Evolutionary conservation across 441 rosid species (phyloP), one percentile per base, ranked within the genome.

Genomic region (Erodium moschatum): DNA sequence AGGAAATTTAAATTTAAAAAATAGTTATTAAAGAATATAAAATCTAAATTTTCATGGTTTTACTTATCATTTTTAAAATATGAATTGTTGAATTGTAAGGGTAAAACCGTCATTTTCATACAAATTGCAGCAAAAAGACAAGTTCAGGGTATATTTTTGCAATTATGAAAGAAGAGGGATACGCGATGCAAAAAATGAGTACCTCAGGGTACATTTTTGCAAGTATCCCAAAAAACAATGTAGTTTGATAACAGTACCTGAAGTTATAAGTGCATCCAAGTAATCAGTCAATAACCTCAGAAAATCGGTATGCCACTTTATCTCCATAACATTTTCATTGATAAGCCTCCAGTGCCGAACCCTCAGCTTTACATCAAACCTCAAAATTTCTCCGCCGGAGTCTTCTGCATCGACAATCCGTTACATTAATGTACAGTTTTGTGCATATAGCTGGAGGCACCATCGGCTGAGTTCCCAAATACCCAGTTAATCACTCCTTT

Each of bases 221-320:
- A 29, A 29, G 2, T 29, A 29, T 29, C 27, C 27, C 38, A 21
- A 58, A 69, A 62, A 56, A n/a, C n/a, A 19, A 6, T 40, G 42
- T 27, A 27, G 35, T 50, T 35, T 11, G 15, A 69, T 33, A 67
- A 31, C n/a, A 67, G 67, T 81, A 86, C 88, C 90, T 77, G 78
- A 72, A 65, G 21, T 73, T 70, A 62, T 68, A 66, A 67, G 42
- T 64, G 74, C 62, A 21, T 61, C 70, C 44, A 67, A 73, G 19
- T 38, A 74, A 66, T 65, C 76, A 64, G 64, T 67, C 35, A 65
- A 33, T 68, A 10, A 40, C 67, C 67, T 73, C 76, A 72, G 69
- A 68, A 65, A 6, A 6, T 63, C 61, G 70, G 67, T 38, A 1
- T 60, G 68, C 31, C 40, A 29, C 31, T 40, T 62, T 64, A 73